Base-by-base conservation (phyloP, 1,284 basidiomycete genomes). In the Pisolithus thermaeus region DNA sequence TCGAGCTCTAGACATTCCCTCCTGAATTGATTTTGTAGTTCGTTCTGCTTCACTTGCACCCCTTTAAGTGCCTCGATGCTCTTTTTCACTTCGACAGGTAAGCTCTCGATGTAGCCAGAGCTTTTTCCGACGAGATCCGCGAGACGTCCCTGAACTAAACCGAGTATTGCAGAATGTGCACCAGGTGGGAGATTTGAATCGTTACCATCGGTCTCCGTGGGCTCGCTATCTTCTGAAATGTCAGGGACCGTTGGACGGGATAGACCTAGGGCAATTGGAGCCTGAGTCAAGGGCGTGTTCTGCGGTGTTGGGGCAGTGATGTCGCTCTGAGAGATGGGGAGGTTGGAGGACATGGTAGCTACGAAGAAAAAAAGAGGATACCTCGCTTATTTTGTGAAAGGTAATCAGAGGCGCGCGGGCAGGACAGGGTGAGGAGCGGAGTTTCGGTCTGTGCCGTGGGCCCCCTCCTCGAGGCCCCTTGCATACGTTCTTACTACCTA, bases 1-100 rank as follows among this genome's bases (percentile, higher is more conserved):
- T 99, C 95, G 52, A 99, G 81, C 72, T 96, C 93, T 53, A 97
- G 80, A 65, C 94, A 92, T 73, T 98, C 96, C 66, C 87, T 84
- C 74, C 98, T 97, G 81, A 96, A 97, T 77, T 95, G 83, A 65
- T 90, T 89, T 71, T 97, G 92, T 52, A 98, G 81, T 68, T 94
- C 90, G 62, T 85, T 84, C 73, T 97, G 93, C 75, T 95, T 88
- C 59, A 85, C 84, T 72, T 98, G 95, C 42, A 99, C 79, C 54
- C 94, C 96, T 72, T 97, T 97, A 64, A 99, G 78, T 38, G 87
- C 96, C 73, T 96, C 90, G 64, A 98, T 76, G 63, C 86, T 89
- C 67, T 86, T 78, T 73, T 90, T 92, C 61, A 96, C 83, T 52
- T 87, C 83, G 45, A 78, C 72, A 12, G 95, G 91, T 44, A 98